Evolutionary conservation across 1,284 basidiomycete genomes (phyloP), one percentile per base, ranked within the genome.

Genomic region (Apiotrichum porosum): DNA sequence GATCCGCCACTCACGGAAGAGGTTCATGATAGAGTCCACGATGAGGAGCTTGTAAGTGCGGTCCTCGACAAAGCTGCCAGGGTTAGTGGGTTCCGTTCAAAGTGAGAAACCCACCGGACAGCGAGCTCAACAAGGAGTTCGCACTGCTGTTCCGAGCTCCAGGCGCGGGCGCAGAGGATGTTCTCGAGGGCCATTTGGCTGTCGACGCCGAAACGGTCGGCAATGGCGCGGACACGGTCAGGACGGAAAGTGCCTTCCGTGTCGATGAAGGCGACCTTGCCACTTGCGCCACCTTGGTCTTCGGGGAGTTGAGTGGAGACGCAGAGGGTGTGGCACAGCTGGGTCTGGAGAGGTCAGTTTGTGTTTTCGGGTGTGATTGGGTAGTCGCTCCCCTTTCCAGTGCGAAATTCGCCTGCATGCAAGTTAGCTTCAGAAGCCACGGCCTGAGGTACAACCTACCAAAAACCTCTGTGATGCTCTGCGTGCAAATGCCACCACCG

Each of bases 201-300:
- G 57, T 92, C 86, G 15, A 95, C 88, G 12, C 88, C 88, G 63
- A 92, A 93, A 24, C 89, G 81, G 43, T 93, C 88, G 17, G 92
- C 90, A 51, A 97, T 88, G 18, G 88, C 81, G 39, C 81, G 80
- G 55, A 95, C 87, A 52, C 91, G 83, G 64, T 95, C 91, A 6
- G 91, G 90, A 40, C 91, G 83, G 75, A 95, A 95, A 0, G 92
- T 94, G 6, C 91, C 88, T 83, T 94, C 90, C 1, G 91, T 93
- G 67, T 93, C 91, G 52, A 94, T 88, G 69, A 88, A 94, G 60
- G 90, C 90, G 30, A 92, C 88, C 77, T 93, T 94, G 40, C 91
- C 91, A 73, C 98, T 95, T 6, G 95, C 95, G 24, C 95, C 95
- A 22, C 95, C 95, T 93, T 97, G 97, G 61, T 83, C 86, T 37